Evolutionary conservation across 1,284 basidiomycete genomes (phyloP).

Genomic region (Pholiota adiposa): DNA sequence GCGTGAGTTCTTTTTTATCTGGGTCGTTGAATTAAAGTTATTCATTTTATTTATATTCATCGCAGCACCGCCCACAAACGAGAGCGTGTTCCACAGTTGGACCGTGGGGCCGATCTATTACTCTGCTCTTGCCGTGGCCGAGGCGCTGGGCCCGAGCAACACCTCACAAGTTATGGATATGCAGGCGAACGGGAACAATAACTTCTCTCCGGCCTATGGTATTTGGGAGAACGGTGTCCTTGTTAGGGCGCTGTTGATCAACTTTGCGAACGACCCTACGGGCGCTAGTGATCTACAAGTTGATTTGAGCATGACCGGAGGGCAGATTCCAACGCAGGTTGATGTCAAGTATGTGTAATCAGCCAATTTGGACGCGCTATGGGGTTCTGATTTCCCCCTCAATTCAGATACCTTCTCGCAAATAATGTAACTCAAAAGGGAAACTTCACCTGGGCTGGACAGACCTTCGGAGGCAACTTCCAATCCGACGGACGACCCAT

Average conservation of each 20-base stretch:
- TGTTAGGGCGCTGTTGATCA: slow-evolving; percentile 66
- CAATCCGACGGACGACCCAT: slow-evolving; percentile 65
- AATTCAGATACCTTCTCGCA: slow-evolving; percentile 49
- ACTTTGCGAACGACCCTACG: slow-evolving; percentile 62
- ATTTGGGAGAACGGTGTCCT: slow-evolving; percentile 69
- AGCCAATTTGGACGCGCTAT: no score
- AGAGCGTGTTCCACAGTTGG: slow-evolving; percentile 62
- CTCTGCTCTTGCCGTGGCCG: slow-evolving; percentile 68
- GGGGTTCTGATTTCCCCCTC: slow-evolving; percentile 7
- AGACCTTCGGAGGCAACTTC: slow-evolving; percentile 26
- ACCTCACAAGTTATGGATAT: slow-evolving; percentile 65
- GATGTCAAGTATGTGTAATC: not conserved
- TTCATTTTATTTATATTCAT: not conserved
- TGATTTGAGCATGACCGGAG: slow-evolving; percentile 40
- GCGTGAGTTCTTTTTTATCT: slow-evolving; percentile 16
- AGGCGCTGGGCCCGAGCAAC: slow-evolving; percentile 67
- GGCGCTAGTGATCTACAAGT: slow-evolving; percentile 56
- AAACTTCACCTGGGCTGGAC: slow-evolving; percentile 77
- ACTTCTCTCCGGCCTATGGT: slow-evolving; percentile 72
- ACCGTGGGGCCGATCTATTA: slow-evolving; percentile 73
- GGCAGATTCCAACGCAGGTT: slow-evolving; percentile 40
- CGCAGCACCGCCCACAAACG: slow-evolving; percentile 62
- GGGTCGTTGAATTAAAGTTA: not conserved
- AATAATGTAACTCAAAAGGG: slow-evolving; percentile 61
- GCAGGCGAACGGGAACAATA: slow-evolving; percentile 48